phyloP scores from a whole-genome alignment of 164 flowering plant species.

The Brasenia schreberi region DNA sequence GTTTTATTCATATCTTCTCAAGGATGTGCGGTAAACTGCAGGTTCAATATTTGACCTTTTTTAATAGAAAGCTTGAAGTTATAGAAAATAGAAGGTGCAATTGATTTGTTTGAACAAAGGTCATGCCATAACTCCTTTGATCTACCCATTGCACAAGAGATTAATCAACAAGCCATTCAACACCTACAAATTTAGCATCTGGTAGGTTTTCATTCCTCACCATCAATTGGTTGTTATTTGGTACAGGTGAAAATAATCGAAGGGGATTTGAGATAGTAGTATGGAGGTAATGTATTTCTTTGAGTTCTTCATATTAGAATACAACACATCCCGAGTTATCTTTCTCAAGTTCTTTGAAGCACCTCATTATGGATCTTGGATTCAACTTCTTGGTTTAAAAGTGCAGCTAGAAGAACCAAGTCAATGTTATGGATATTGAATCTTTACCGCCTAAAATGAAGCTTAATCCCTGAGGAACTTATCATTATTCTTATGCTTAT shows the following conservation, averaged over 20 bases:
- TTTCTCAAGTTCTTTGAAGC: not conserved
- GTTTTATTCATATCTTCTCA: too few relatives aligned
- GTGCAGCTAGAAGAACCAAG: constrained; percentile 45
- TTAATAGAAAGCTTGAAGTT: constrained; percentile 30
- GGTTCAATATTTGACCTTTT: too few relatives aligned
- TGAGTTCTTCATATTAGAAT: constrained; percentile 28
- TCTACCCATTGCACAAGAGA: constrained; percentile 45
- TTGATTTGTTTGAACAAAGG: constrained; percentile 44
- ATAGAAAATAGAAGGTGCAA: constrained; percentile 27
- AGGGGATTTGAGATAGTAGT: constrained; percentile 35
- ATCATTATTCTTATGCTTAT: constrained; percentile 2
- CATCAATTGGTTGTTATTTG: constrained; percentile 22
- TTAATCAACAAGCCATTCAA: constrained; percentile 37
- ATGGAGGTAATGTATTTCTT: constrained; percentile 26
- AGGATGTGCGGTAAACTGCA: too few relatives aligned
- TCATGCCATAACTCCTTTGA: constrained; percentile 46
- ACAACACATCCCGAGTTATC: not conserved
- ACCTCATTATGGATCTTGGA: constrained; percentile 15
- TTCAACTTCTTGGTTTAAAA: constrained; percentile 17
- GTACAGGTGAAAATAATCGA: constrained; percentile 38
- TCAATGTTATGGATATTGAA: constrained; percentile 29
- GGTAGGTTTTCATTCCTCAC: constrained; percentile 25
- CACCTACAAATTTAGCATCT: constrained; percentile 26
- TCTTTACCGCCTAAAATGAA: constrained; percentile 41
- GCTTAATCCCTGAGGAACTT: constrained; percentile 34